Conservation (phyloP, 495 filamentous ascomycete species). For the Trichocladium antarcticum region DNA sequence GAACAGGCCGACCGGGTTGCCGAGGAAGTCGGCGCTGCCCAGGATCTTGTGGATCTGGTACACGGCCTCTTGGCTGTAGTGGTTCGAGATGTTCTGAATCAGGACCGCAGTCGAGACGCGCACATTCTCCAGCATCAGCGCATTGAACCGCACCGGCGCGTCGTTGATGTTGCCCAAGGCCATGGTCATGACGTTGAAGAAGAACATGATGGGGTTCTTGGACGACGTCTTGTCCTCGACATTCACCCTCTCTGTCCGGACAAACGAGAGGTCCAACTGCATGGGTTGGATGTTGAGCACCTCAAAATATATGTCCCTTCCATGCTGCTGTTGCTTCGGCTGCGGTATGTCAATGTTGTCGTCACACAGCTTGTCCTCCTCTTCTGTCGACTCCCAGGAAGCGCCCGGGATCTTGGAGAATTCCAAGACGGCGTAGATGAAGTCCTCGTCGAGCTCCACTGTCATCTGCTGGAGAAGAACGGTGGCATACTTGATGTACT, state of each 20-base stretch:
- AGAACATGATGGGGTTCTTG: slow-evolving; percentile 91
- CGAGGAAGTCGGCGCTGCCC: slow-evolving; percentile 95
- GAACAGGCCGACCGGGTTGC: slow-evolving; percentile 94
- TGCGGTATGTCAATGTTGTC: slow-evolving; percentile 86
- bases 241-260: slow-evolving; percentile 92
- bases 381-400: slow-evolving; percentile 72
- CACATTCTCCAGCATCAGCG: slow-evolving; percentile 89
- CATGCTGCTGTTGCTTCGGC: slow-evolving; percentile 68
- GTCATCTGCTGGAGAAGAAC: slow-evolving; percentile 95
- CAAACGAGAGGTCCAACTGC: slow-evolving; percentile 94
- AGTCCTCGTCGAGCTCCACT: slow-evolving; percentile 93
- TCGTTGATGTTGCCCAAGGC: slow-evolving; percentile 98
- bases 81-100: slow-evolving; percentile 71
- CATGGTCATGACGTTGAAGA: slow-evolving; percentile 97
- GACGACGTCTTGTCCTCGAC: slow-evolving; percentile 86
- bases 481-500: slow-evolving; percentile 97
- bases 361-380: slow-evolving; percentile 76
- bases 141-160: slow-evolving; percentile 83
- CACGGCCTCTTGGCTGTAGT: slow-evolving; percentile 93
- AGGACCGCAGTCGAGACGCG: slow-evolving; percentile 79
- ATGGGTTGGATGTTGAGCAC: slow-evolving; percentile 92
- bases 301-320: slow-evolving; percentile 95
- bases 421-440: slow-evolving; percentile 89
- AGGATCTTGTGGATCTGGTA: slow-evolving; percentile 93
- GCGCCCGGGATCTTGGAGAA: slow-evolving; percentile 91